phyloP scores from a whole-genome alignment of 1,284 basidiomycete species.

The Athelia sp. region DNA sequence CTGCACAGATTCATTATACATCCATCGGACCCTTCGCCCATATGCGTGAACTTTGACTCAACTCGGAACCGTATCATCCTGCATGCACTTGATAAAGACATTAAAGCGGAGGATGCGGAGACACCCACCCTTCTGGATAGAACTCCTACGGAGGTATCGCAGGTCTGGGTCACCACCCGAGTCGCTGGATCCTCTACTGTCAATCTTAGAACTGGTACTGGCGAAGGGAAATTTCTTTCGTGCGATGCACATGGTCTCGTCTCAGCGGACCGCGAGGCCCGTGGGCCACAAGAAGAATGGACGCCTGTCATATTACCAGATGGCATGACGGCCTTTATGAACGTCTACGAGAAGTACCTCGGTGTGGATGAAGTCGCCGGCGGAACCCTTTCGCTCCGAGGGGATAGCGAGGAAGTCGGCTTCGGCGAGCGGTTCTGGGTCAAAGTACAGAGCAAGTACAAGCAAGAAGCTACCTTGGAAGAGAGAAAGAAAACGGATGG shows the following conservation, averaged over 20 bases:
- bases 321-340: conserved; percentile 81
- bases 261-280: conserved; percentile 75
- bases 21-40: conserved; percentile 67
- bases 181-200: conserved; percentile 77
- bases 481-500: conserved; percentile 74
- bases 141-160: conserved; percentile 72
- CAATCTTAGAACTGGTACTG: conserved; percentile 78
- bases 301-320: conserved; percentile 70
- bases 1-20: conserved; percentile 59
- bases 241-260: conserved; percentile 81
- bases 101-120: conserved; percentile 37
- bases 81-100: conserved; percentile 56
- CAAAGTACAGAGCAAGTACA: conserved; percentile 88
- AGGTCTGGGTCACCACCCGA: conserved; percentile 84
- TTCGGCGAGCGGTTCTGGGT: conserved; percentile 82
- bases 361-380: conserved; percentile 80
- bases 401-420: conserved; percentile 78
- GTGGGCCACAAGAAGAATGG: conserved; percentile 87
- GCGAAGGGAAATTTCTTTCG: conserved; percentile 83
- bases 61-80: conserved; percentile 69
- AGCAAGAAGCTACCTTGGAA: conserved; percentile 81
- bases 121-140: conserved; percentile 48
- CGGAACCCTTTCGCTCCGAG: conserved; percentile 70
- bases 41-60: conserved; percentile 74
- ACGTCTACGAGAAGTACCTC: conserved; percentile 81